phyloP scores from a whole-genome alignment of 1,139 yeast species.

The Yamadazyma kanchanaburiensis region DNA sequence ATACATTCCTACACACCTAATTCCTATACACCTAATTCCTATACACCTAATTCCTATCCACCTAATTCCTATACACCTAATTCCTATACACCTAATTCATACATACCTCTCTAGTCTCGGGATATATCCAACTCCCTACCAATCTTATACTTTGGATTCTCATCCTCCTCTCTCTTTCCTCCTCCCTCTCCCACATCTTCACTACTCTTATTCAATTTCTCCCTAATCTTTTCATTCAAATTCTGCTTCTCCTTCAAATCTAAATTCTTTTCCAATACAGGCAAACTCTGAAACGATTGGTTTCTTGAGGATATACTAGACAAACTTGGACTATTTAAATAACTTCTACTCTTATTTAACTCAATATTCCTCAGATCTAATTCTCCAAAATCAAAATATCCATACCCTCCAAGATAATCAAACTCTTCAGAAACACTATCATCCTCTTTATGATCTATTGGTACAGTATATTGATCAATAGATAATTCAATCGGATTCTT shows the following conservation, averaged over 20 bases:
- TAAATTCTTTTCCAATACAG: slow-evolving; percentile 11
- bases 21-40: too few species aligned
- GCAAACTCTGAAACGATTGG: slow-evolving; percentile 31
- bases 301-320: slow-evolving; percentile 25
- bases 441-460: slow-evolving; percentile 11
- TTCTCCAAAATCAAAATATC: slow-evolving; percentile 71
- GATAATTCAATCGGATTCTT: slow-evolving; percentile 37
- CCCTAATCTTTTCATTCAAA: slow-evolving; percentile 34
- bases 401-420: slow-evolving; percentile 64
- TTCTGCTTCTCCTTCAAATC: slow-evolving; percentile 29
- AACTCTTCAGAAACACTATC: slow-evolving; percentile 14
- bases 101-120: slow-evolving; percentile 1
- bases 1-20: too few species aligned
- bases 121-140: slow-evolving; percentile 22
- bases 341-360: slow-evolving; percentile 12
- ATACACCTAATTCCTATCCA: too few species aligned
- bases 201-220: slow-evolving; percentile 24
- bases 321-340: slow-evolving; percentile 22
- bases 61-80: too few species aligned
- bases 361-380: slow-evolving; percentile 23
- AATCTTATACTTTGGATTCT: slow-evolving; percentile 13
- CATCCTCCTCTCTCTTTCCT: background rate
- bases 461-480: slow-evolving; percentile 18
- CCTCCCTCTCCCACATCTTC: slow-evolving; percentile 11
- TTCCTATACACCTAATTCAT: too few species aligned